Conservation (phyloP, 805 yeast genomes). For the Spathaspora arborariae region DNA sequence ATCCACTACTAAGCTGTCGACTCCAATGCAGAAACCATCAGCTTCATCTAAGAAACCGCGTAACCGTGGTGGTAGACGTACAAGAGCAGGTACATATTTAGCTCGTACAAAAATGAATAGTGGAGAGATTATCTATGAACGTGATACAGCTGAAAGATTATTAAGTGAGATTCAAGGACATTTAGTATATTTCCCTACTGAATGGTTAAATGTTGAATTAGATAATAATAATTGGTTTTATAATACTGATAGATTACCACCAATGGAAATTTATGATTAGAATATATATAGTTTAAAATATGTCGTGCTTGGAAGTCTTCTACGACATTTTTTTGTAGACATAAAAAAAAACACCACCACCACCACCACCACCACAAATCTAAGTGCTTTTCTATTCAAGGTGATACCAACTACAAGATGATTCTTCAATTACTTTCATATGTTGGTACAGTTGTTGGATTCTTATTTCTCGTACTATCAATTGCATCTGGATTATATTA, state of each 20-base stretch:
- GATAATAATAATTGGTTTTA: slow-evolving; percentile 95
- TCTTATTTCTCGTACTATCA: slow-evolving; percentile 40
- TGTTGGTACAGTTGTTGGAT: slow-evolving; percentile 35
- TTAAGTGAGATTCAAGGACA: slow-evolving; percentile 78
- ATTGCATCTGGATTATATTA: slow-evolving; percentile 91
- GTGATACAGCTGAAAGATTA: slow-evolving; percentile 71
- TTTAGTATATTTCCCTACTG: slow-evolving; percentile 85
- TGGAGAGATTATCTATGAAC: slow-evolving; percentile 57
- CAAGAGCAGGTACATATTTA: slow-evolving; percentile 35
- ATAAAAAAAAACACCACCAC: neutral
- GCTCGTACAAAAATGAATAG: slow-evolving; percentile 30
- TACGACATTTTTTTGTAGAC: too few species aligned
- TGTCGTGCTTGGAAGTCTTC: neutral
- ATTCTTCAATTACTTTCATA: slow-evolving; percentile 37
- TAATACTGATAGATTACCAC: slow-evolving; percentile 89
- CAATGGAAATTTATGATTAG: slow-evolving; percentile 86
- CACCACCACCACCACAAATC: neutral
- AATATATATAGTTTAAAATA: neutral
- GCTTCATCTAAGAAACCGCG: neutral
- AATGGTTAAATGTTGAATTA: slow-evolving; percentile 84
- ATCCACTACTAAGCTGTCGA: neutral
- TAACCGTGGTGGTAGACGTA: slow-evolving; percentile 19
- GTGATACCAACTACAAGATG: slow-evolving; percentile 18
- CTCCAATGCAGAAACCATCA: neutral
- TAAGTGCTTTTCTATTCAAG: neutral